Base-by-base conservation (phyloP, 2,329 filamentous ascomycete species). In the Microdochium paspali region DNA sequence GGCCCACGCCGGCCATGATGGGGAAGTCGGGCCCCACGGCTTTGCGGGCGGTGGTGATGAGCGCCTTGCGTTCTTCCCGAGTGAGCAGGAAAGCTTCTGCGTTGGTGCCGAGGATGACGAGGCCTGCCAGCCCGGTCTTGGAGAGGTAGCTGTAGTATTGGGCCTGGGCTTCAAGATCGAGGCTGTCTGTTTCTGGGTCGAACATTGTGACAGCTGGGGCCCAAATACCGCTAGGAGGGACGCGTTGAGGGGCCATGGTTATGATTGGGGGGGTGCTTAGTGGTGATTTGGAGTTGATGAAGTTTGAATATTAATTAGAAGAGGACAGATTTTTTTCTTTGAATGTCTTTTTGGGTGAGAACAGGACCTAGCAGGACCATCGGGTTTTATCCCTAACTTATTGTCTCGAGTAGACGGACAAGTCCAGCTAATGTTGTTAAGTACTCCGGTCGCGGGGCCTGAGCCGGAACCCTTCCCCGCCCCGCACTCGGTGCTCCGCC, bases 1-100 rank as follows among this genome's bases (percentile, higher is more conserved):
- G 80, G 18, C 79, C 74, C 6, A 80, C 77, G 28, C 82, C 82
- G 3, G 77, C 79, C 69, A 82, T 82, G 57, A 84, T 69, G 25
- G 78, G 79, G 56, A 69, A 80, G 21, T 65, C 63, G 1, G 72
- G 68, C 0, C 73, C 74, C 13, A 76, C 71, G n/a, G 75, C 72
- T 30, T 61, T 51, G 30, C 79, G 68, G 45, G 82, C 82, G 10
- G 75, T 67, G 24, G 66, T 60, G 23, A 86, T 70, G n/a, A 84
- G 70, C 35, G 69, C 66, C 44, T 66, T 66, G 48, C 79, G 71
- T 62, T 83, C 79, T 53, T 79, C 72, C n/a, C 76, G 75, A 12
- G 77, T 80, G 18, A 64, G 55, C 5, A 77, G 67, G 57, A 76
- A 75, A 4, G 61, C 63, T 54, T 64, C 61, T 47, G 60, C 60